A percentile compares a stretch with the other conserved stretches of the same genome.
Evolutionary conservation across 352 stramenopile species (phyloP).

Genomic region (Pythium chondricola): DNA sequence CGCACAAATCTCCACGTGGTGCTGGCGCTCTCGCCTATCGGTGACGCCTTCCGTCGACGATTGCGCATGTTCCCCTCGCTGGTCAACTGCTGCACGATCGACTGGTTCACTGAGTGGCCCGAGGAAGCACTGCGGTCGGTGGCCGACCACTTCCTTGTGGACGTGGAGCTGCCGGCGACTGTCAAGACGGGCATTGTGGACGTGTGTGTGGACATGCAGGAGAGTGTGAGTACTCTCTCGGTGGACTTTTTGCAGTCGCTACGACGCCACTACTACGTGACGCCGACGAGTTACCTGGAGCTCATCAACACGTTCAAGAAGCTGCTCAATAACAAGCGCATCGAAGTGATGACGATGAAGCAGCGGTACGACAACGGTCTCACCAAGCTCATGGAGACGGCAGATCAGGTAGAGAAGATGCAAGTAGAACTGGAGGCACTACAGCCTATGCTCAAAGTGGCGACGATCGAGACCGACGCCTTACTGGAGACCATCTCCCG

Average conservation of each 20-base stretch:
- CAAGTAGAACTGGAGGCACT: slow-evolving; percentile 89
- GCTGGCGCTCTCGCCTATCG: slow-evolving; percentile 90
- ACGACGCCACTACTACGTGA: slow-evolving; percentile 94
- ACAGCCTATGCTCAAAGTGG: slow-evolving; percentile 90
- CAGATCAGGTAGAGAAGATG: slow-evolving; percentile 92
- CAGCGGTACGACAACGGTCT: slow-evolving; percentile 91
- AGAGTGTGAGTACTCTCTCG: slow-evolving; percentile 84
- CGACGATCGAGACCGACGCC: slow-evolving; percentile 87
- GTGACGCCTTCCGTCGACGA: slow-evolving; percentile 89
- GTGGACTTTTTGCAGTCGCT: slow-evolving; percentile 81
- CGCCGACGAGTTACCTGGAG: slow-evolving; percentile 93
- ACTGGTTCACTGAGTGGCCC: slow-evolving; percentile 96
- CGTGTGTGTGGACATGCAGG: slow-evolving; percentile 94
- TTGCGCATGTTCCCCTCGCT: slow-evolving; percentile 95
- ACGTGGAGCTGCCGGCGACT: slow-evolving; percentile 72
- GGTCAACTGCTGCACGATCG: slow-evolving; percentile 96
- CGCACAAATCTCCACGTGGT: slow-evolving; percentile 93
- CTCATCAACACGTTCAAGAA: slow-evolving; percentile 95
- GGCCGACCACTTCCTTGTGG: slow-evolving; percentile 88
- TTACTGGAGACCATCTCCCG: slow-evolving; percentile 86
- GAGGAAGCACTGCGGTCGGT: slow-evolving; percentile 91
- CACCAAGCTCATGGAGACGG: slow-evolving; percentile 91
- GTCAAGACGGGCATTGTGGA: slow-evolving; percentile 89
- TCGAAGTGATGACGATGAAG: slow-evolving; percentile 89
- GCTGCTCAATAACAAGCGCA: slow-evolving; percentile 86